A percentile compares a stretch with the other conserved stretches of the same genome.
Conservation (phyloP, 2,329 filamentous ascomycete genomes). For the Davidsoniella australis region DNA sequence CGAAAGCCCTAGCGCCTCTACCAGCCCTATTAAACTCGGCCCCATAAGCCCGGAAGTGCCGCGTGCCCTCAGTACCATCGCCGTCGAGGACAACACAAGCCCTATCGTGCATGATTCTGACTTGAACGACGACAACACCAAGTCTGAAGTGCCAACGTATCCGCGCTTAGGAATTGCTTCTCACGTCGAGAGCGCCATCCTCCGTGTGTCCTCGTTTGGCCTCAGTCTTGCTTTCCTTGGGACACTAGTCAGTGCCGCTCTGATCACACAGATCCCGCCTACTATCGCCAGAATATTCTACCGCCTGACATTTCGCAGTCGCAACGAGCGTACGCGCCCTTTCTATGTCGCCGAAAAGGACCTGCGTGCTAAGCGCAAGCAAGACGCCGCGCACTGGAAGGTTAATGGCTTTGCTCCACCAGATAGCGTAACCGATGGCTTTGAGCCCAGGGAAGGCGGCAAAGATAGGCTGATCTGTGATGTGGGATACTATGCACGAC, state of each 20-base stretch:
- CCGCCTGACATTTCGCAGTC: conserved; percentile 37
- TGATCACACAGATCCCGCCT: conserved; percentile 47
- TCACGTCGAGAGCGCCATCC: conserved; percentile 45
- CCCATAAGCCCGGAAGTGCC: no score
- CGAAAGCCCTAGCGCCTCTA: no score
- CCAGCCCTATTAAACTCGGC: no score
- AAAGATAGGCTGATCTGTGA: conserved; percentile 64
- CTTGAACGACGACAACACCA: not conserved
- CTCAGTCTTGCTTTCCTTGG: conserved; percentile 62
- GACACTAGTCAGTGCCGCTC: conserved; percentile 56
- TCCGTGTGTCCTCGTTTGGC: conserved; percentile 53
- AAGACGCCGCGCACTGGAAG: conserved; percentile 47
- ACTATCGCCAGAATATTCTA: conserved; percentile 32
- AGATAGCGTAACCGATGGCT: conserved; percentile 27
- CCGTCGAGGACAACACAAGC: no score
- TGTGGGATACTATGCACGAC: conserved; percentile 67
- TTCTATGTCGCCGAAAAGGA: conserved; percentile 59
- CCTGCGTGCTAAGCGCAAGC: conserved; percentile 36
- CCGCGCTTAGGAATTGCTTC: not conserved
- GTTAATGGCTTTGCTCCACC: no score
- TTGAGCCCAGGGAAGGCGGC: conserved; percentile 60
- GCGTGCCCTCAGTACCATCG: no score
- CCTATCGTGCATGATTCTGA: no score
- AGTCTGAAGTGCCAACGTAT: not conserved
- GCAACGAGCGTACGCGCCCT: conserved; percentile 41